Evolutionary conservation across 2,329 filamentous ascomycete genomes (phyloP), one percentile per base, ranked within the genome.

Genomic region (Acarospora socialis): DNA sequence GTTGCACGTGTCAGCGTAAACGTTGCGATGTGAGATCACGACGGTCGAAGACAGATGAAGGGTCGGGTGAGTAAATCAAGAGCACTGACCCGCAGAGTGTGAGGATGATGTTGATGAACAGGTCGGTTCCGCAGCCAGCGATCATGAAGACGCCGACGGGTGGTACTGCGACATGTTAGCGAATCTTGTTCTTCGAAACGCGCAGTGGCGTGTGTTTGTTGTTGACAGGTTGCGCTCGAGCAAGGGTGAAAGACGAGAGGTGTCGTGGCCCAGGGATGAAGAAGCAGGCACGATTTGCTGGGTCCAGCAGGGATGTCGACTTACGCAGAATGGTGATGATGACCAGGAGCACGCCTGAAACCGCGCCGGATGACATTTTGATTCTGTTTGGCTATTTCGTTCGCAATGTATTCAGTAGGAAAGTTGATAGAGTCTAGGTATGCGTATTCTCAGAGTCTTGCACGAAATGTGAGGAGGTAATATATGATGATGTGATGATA

Each of bases 21-120:
- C 5, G 21, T 24, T 10, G 21, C n/a, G 21, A 13, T 10, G 21
- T 4, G 22, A 14, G 8, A 3, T 8, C 8, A 8, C 20, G 5
- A 18, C 15, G 12, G 15, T 25, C 24, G 24, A 15, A 13, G 17
- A 21, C 29, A 21, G 21, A 27, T 5, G 13, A 12, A 4, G 14
- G 13, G 18, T 17, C 4, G 9, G 20, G 13, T 19, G 7, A 7
- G 10, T 32, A 20, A 7, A 4, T 24, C 18, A 30, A 26, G 13
- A 31, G 7, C 12, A 48, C 64, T 36, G 51, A 70, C 65, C 74
- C 74, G 14, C 79, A 63, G 17, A 79, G 45, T 0, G 75, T 80
- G 40, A 81, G 55, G 43, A 68, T 64, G 44, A 80, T 67, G 51
- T 80, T 81, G 55, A 80, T 68, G 32, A 74, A 60, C 20, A 80